Percentiles rank a stretch among this genome's conserved stretches.
Evolutionary conservation across 768 basidiomycete genomes (phyloP).

Genomic region (Russula lepida): DNA sequence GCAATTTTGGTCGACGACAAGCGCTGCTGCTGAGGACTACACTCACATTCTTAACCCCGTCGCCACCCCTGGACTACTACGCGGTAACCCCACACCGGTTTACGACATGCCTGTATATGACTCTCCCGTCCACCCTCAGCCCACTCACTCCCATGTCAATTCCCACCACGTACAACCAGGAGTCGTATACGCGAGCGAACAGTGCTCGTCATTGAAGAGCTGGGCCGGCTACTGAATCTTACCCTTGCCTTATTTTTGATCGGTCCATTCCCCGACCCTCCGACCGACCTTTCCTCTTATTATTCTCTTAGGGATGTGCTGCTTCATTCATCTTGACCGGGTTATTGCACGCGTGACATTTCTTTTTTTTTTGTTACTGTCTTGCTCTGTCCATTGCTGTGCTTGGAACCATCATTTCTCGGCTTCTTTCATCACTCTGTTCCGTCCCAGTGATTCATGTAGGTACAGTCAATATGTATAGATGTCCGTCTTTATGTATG

Average conservation of each 20-base stretch:
- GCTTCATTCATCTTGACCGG: constrained; percentile 1
- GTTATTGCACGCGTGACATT: constrained; percentile 5
- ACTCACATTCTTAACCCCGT: constrained; percentile 17
- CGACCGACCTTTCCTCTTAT: too few species aligned
- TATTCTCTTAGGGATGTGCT: constrained; percentile 1
- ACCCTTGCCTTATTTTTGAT: neutral
- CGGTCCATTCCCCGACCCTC: neutral
- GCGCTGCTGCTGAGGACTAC: constrained; percentile 15
- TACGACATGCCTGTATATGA: constrained; percentile 8
- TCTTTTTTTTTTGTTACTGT: neutral
- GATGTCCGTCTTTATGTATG: constrained; percentile 8
- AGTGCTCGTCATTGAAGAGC: constrained; percentile 13
- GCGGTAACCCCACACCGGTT: constrained; percentile 5
- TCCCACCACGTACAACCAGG: constrained; percentile 2
- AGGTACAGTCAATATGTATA: constrained; percentile 17
- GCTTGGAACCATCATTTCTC: constrained; percentile 2
- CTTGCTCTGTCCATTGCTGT: constrained; percentile 1
- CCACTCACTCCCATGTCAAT: neutral
- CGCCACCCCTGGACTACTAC: constrained; percentile 10
- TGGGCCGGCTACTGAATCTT: constrained; percentile 14
- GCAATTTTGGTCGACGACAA: constrained; percentile 9
- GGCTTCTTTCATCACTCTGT: neutral
- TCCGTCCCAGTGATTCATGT: constrained; percentile 3
- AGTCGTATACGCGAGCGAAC: constrained; percentile 7
- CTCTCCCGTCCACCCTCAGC: neutral